phyloP scores from a whole-genome alignment of 2,329 filamentous ascomycete genomes.

The Claviceps sorghi region DNA sequence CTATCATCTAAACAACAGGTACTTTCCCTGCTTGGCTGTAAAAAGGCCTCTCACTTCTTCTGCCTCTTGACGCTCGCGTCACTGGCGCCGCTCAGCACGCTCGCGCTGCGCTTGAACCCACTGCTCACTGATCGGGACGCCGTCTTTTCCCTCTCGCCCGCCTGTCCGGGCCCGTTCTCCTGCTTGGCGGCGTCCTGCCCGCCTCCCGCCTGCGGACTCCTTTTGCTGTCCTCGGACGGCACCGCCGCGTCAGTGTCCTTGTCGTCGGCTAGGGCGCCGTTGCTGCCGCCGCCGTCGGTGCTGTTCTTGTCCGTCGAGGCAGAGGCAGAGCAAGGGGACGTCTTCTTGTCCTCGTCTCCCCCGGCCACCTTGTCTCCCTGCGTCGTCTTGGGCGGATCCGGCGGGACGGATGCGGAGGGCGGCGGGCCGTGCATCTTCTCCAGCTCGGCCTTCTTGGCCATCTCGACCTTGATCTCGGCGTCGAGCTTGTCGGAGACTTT shows the following conservation, averaged over 20 bases:
- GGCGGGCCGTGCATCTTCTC: slow-evolving; percentile 22
- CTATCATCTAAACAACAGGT: too few species aligned
- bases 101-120: slow-evolving; percentile 65
- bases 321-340: not conserved
- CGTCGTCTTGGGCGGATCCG: not conserved
- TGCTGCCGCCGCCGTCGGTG: slow-evolving; percentile 10
- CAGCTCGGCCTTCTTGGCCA: slow-evolving; percentile 40
- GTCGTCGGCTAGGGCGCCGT: slow-evolving; percentile 4
- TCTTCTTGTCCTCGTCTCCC: slow-evolving; percentile 3
- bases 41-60: slow-evolving; percentile 27
- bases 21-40: too few species aligned
- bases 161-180: not conserved
- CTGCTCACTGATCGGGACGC: slow-evolving; percentile 22
- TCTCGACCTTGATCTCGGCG: slow-evolving; percentile 49
- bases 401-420: not conserved
- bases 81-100: slow-evolving; percentile 57
- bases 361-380: not conserved
- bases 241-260: not conserved
- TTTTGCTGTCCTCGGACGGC: slow-evolving; percentile 7
- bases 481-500: slow-evolving; percentile 67
- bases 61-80: slow-evolving; percentile 46
- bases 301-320: not conserved
- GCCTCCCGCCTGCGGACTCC: not conserved
- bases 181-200: not conserved
- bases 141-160: slow-evolving; percentile 14